Evolutionary conservation across 164 flowering plant species (phyloP), one percentile per base, ranked within the genome.

Genomic region (Platanus orientalis): DNA sequence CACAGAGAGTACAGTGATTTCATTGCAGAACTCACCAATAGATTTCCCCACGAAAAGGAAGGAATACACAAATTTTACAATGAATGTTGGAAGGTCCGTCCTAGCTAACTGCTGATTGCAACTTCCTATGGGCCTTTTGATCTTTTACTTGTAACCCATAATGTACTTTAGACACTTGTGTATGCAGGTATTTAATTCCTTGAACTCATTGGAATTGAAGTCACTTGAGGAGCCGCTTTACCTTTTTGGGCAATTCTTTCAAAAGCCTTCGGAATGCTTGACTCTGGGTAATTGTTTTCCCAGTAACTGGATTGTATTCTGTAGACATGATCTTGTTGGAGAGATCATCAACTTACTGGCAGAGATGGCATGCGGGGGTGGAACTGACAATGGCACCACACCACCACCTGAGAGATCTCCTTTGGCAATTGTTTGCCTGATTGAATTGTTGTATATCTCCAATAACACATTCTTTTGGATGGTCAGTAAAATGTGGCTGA

Each of bases 171-270:
- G n/a, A 10, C 54, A 26, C 40, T 61, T 72, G 17, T 61, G 36
- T 49, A 1, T 63, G 25, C 63, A 93, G 97, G 81, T 94, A 40
- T 94, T 88, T 71, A 91, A 94, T 82, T 80, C 97, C 47, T 71
- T 91, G 81, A 94, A 94, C 80, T 84, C 99, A 6, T 57, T 94
- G 84, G 90, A 94, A 59, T 63, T 94, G 74, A 94, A 91, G 75
- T 94, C 96, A 40, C 87, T 94, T 30, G 97, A 94, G 78, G 99
- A 91, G 78, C 97, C 99, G 51, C 69, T 94, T 62, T 94, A 94
- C 81, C 92, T 94, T 61, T 89, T 88, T 64, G 96, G 97, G 27
- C 97, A 94, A 78, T 94, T 94, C 74, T 87, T 91, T 67, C 84
- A 78, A 79, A 94, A 89, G 81, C 97, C 98, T 54, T 70, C 84